These are phyloP conservation scores for Caryopteris hybrid DNA, from an alignment of 305 asterid genomes.

Conservation along the genomic window DNA sequence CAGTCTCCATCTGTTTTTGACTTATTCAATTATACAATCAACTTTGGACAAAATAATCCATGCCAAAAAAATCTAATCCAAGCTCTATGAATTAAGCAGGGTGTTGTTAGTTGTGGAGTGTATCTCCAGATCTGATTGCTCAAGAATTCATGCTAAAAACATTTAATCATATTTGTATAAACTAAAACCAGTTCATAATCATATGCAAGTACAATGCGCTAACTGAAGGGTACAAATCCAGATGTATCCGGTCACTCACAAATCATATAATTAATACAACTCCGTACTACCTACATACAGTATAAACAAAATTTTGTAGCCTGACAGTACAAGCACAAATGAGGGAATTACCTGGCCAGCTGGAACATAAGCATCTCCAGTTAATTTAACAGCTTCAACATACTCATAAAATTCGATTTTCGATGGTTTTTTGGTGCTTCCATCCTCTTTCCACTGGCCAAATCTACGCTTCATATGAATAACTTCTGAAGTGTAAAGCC, in stretches of 20 bases:
- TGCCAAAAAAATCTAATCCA: constrained; percentile 2
- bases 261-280: not conserved
- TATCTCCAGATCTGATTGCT: not conserved
- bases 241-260: not conserved
- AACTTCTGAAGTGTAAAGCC: constrained; percentile 81
- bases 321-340: constrained; percentile 3
- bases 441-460: constrained; percentile 96
- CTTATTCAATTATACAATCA: not conserved
- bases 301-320: not conserved
- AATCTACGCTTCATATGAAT: constrained; percentile 79
- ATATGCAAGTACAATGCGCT: not conserved
- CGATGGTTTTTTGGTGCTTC: constrained; percentile 47
- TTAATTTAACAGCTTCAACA: constrained; percentile 86
- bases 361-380: constrained; percentile 92
- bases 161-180: no score
- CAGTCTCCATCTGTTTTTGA: not conserved
- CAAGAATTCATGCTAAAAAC: not conserved
- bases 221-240: not conserved
- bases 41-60: constrained; percentile 12
- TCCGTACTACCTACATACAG: not conserved
- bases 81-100: not conserved
- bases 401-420: constrained; percentile 80
- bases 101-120: not conserved
- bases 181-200: no score
- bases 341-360: constrained; percentile 83